phyloP scores from a whole-genome alignment of 495 filamentous ascomycete genomes.

The Penicillium mononematosum region DNA sequence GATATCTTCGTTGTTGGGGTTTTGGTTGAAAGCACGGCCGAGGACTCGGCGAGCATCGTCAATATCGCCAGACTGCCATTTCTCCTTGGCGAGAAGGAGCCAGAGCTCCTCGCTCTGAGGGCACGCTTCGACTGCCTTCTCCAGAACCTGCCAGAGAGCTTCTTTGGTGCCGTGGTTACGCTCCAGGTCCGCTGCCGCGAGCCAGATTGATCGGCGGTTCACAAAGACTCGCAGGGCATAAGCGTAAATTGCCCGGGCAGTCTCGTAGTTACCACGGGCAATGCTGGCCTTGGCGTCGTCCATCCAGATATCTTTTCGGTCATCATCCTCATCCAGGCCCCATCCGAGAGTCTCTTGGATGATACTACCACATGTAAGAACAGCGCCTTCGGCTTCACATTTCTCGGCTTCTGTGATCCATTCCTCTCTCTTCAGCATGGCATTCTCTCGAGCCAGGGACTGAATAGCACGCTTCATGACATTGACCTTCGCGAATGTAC shows the following conservation, averaged over 20 bases:
- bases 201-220: conserved; percentile 79
- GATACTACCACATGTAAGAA: conserved; percentile 82
- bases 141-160: conserved; percentile 76
- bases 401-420: conserved; percentile 95
- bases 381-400: conserved; percentile 88
- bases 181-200: conserved; percentile 87
- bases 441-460: conserved; percentile 83
- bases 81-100: conserved; percentile 94
- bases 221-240: conserved; percentile 87
- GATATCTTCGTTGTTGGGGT: conserved; percentile 94
- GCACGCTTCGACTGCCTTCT: conserved; percentile 91
- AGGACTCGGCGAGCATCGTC: conserved; percentile 82
- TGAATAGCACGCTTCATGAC: conserved; percentile 94
- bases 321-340: conserved; percentile 93
- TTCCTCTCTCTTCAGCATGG: conserved; percentile 94
- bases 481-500: conserved; percentile 68
- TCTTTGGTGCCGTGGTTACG: conserved; percentile 85
- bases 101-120: conserved; percentile 87
- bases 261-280: conserved; percentile 76
- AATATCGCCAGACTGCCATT: conserved; percentile 81
- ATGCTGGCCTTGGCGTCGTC: conserved; percentile 84
- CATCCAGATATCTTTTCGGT: conserved; percentile 92
- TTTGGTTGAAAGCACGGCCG: conserved; percentile 84
- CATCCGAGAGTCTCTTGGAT: conserved; percentile 91
- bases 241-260: conserved; percentile 87